Evolutionary conservation across 2,329 filamentous ascomycete species (phyloP).

Genomic region (Alternaria viburni): DNA sequence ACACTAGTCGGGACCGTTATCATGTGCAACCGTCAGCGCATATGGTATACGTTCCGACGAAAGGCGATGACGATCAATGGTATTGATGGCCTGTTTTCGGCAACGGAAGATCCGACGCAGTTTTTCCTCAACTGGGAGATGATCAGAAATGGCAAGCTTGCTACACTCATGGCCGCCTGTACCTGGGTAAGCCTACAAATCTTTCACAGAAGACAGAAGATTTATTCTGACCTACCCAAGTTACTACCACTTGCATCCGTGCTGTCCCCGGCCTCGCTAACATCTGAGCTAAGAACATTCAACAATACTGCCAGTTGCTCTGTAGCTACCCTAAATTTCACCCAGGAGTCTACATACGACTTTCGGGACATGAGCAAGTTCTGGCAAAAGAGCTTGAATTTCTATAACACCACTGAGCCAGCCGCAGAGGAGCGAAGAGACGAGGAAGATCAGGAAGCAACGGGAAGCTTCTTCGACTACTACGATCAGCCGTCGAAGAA

Average conservation of each 20-base stretch:
- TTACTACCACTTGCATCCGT: constrained; percentile 48
- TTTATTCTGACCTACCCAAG: constrained; percentile 21
- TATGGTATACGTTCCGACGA: constrained; percentile 47
- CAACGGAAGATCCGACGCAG: constrained; percentile 43
- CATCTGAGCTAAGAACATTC: constrained; percentile 33
- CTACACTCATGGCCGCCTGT: constrained; percentile 44
- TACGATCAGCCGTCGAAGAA: constrained; percentile 48
- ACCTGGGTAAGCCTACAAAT: constrained; percentile 27
- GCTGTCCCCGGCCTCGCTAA: constrained; percentile 45
- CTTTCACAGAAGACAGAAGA: not conserved
- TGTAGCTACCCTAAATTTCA: constrained; percentile 43
- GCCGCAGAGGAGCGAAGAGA: constrained; percentile 12
- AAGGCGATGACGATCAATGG: constrained; percentile 48
- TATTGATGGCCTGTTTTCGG: constrained; percentile 48
- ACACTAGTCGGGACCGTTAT: constrained; percentile 44
- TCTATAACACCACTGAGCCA: constrained; percentile 46
- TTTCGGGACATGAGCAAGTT: constrained; percentile 33
- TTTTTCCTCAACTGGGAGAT: constrained; percentile 46
- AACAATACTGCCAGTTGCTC: constrained; percentile 26
- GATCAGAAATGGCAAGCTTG: constrained; percentile 45
- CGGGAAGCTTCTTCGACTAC: constrained; percentile 45
- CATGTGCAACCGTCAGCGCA: constrained; percentile 46
- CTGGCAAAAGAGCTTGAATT: constrained; percentile 34
- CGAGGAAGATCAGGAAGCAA: no score
- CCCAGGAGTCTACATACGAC: constrained; percentile 36